phyloP scores from a whole-genome alignment of 805 yeast genomes.

The Metschnikowia santaceciliae region DNA sequence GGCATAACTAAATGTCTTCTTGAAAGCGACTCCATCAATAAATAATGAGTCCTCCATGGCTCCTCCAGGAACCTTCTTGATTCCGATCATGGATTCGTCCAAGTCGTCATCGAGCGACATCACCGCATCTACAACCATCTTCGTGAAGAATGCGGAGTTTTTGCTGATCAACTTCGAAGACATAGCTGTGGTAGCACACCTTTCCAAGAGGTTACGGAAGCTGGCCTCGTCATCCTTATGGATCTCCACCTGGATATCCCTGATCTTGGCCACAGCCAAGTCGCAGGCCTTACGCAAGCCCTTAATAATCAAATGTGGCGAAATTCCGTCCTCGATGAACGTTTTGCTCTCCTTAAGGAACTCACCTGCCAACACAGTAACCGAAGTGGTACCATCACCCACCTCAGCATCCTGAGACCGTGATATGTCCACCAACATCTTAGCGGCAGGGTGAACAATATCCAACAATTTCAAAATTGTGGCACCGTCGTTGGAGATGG shows the following conservation, averaged over 20 bases:
- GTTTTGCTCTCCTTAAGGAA: constrained; percentile 83
- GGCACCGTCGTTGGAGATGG: constrained; percentile 98
- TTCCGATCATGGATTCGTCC: constrained; percentile 88
- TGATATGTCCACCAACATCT: constrained; percentile 88
- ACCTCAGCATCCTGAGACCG: constrained; percentile 97
- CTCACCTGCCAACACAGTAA: constrained; percentile 92
- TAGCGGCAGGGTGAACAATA: constrained; percentile 98
- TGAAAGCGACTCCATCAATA: constrained; percentile 93
- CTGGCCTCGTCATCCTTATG: constrained; percentile 46
- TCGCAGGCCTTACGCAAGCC: constrained; percentile 82
- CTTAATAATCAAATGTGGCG: constrained; percentile 81
- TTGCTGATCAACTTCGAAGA: constrained; percentile 87
- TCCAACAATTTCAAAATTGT: constrained; percentile 88
- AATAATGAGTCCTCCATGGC: constrained; percentile 90
- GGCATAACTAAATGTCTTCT: constrained; percentile 95
- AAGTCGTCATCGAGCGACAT: constrained; percentile 78
- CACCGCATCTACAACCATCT: constrained; percentile 96
- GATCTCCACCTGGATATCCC: constrained; percentile 72
- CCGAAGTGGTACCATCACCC: constrained; percentile 98
- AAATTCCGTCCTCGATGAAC: constrained; percentile 94
- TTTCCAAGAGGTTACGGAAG: constrained; percentile 72
- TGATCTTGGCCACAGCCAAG: constrained; percentile 68
- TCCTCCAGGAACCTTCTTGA: constrained; percentile 94
- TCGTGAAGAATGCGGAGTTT: constrained; percentile 85
- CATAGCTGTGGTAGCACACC: constrained; percentile 98